Percentiles rank a stretch among this genome's conserved stretches.
These are phyloP conservation scores for California macrophylla DNA, from an alignment of 441 rosid genomes.

Conservation along the genomic window DNA sequence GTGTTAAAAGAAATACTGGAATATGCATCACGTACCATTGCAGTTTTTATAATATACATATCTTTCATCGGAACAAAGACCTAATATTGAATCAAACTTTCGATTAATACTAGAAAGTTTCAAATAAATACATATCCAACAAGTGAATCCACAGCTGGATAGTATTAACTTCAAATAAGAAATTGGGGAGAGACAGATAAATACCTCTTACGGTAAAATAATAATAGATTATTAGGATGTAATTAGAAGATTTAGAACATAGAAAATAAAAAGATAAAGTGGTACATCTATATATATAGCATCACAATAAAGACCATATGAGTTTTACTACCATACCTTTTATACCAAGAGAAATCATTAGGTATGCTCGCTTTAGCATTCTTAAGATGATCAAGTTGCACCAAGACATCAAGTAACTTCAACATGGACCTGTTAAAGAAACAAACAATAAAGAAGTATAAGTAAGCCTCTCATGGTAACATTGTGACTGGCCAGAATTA, in stretches of 20 bases:
- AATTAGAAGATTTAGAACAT: neutral
- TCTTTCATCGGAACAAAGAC: neutral
- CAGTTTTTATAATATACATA: neutral
- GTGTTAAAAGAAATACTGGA: constrained; percentile 12
- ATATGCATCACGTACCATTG: neutral
- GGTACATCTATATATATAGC: constrained; percentile 3
- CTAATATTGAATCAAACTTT: neutral
- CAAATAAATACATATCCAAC: neutral
- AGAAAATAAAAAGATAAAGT: neutral
- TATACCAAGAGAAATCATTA: constrained; percentile 99
- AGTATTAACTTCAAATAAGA: neutral
- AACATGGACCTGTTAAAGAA: constrained; percentile 66
- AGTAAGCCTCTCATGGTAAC: constrained; percentile 2
- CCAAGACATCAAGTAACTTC: constrained; percentile 86
- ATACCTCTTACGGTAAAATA: neutral
- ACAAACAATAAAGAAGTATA: constrained; percentile 17
- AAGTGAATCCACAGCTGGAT: neutral
- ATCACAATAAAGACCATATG: constrained; percentile 9
- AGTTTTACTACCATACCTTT: constrained; percentile 46
- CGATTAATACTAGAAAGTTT: neutral
- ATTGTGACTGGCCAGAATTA: neutral
- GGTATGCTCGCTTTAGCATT: constrained; percentile 99
- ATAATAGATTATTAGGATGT: neutral
- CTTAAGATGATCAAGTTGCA: constrained; percentile 99
- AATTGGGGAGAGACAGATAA: neutral